Conservation (phyloP, 164 flowering plant species). For the Chimonanthus praecox region DNA sequence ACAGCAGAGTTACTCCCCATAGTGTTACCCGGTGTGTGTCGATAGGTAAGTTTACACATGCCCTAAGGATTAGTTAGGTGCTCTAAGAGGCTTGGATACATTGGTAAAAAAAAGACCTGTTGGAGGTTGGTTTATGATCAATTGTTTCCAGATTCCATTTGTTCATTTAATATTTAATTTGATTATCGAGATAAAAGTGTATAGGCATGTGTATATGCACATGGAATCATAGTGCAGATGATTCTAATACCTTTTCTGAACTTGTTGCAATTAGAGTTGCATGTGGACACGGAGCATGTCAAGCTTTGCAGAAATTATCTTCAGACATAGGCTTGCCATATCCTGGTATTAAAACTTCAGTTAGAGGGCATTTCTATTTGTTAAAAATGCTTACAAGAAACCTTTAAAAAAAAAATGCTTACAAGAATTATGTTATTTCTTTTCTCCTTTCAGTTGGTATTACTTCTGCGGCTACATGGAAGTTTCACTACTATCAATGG, state of each 20-base stretch:
- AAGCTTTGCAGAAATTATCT: slow-evolving; percentile 66
- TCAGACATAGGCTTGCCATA: slow-evolving; percentile 44
- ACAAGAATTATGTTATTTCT: neutral
- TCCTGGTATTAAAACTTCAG: slow-evolving; percentile 28
- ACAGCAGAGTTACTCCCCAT: too few relatives aligned
- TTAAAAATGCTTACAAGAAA: neutral
- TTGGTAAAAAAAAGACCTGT: neutral
- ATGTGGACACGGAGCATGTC: slow-evolving; percentile 53
- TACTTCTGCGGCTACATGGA: slow-evolving; percentile 63
- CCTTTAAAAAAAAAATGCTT: neutral
- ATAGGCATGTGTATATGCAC: neutral
- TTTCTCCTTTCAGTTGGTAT: slow-evolving; percentile 29
- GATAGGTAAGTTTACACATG: too few relatives aligned
- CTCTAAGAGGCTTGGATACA: too few relatives aligned
- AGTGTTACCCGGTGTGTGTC: too few relatives aligned
- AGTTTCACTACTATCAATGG: slow-evolving; percentile 92
- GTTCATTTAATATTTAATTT: neutral
- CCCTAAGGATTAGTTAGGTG: too few relatives aligned
- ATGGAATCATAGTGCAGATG: neutral
- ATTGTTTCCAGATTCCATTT: neutral
- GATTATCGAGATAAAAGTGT: neutral
- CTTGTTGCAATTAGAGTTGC: slow-evolving; percentile 54
- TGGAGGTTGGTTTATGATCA: slow-evolving; percentile 3
- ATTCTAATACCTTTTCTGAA: neutral
- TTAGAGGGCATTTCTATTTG: neutral